Evolutionary conservation across 2,329 filamentous ascomycete species (phyloP).

Genomic region (Aspergillus sp.): DNA sequence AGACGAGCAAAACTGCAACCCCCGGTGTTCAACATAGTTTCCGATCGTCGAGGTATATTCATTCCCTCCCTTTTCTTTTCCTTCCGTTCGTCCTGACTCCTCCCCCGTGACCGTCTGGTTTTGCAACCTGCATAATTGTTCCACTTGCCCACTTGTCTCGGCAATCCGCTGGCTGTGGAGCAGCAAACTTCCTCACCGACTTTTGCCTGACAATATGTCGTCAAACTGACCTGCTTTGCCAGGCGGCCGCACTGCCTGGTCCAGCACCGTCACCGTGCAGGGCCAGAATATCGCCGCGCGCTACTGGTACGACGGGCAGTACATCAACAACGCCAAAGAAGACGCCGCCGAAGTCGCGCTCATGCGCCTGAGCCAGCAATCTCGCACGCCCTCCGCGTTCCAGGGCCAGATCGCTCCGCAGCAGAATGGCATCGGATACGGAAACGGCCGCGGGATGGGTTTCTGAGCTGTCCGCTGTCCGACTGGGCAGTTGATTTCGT

Average conservation of each 20-base stretch:
- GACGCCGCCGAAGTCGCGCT: slow-evolving; percentile 77
- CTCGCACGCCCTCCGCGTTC: slow-evolving; percentile 14
- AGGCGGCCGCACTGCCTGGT: slow-evolving; percentile 91
- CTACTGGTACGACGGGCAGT: slow-evolving; percentile 87
- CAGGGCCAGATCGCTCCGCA: slow-evolving; percentile 16
- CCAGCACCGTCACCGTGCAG: slow-evolving; percentile 64
- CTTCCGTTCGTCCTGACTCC: slow-evolving; percentile 8
- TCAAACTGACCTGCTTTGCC: slow-evolving; percentile 15
- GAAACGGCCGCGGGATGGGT: slow-evolving; percentile 4
- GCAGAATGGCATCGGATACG: slow-evolving; percentile 5
- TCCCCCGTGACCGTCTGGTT: slow-evolving; percentile 26
- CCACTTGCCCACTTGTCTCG: slow-evolving; percentile 10
- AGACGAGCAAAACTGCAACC: slow-evolving; percentile 42
- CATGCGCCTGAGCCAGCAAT: slow-evolving; percentile 22
- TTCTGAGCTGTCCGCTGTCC: too few species aligned
- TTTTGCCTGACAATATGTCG: slow-evolving; percentile 18
- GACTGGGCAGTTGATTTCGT: too few species aligned
- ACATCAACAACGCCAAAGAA: slow-evolving; percentile 77
- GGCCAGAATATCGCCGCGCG: slow-evolving; percentile 59
- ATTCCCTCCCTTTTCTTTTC: slow-evolving; percentile 10
- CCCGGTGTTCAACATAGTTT: slow-evolving; percentile 61
- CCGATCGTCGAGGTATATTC: slow-evolving; percentile 59
- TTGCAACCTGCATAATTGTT: too few species aligned
- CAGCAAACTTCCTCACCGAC: slow-evolving; percentile 24
- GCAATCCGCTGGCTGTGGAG: slow-evolving; percentile 18